phyloP scores from a whole-genome alignment of 306 rosid species.

The Coriaria nepalensis region DNA sequence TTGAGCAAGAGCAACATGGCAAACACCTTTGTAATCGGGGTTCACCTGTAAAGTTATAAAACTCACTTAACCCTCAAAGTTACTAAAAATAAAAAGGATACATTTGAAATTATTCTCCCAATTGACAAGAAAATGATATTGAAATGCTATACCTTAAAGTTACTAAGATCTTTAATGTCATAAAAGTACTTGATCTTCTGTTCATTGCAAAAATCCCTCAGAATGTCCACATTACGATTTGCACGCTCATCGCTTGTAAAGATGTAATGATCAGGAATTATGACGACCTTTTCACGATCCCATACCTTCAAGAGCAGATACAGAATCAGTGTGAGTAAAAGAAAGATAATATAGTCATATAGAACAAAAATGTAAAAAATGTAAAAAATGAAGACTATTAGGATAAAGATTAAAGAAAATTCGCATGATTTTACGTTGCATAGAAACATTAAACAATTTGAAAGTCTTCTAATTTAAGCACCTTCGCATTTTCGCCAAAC shows the following conservation, averaged over 20 bases:
- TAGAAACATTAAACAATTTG: too few species aligned
- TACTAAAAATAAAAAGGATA: constrained; percentile 1
- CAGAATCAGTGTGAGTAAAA: too few species aligned
- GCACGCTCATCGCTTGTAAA: constrained; percentile 90
- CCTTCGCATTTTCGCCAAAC: constrained; percentile 85
- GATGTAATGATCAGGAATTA: constrained; percentile 92
- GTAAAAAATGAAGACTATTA: too few species aligned
- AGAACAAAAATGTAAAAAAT: too few species aligned
- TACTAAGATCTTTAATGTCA: constrained; percentile 80
- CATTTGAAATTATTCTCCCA: neutral
- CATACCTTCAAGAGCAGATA: constrained; percentile 49
- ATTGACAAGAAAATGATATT: neutral
- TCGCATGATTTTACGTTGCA: too few species aligned
- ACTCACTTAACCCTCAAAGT: constrained; percentile 4
- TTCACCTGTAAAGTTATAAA: constrained; percentile 49
- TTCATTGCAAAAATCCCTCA: constrained; percentile 82
- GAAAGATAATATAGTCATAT: too few species aligned
- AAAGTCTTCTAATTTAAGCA: constrained; percentile 4
- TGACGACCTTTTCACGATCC: constrained; percentile 83
- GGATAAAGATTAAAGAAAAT: too few species aligned
- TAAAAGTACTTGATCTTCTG: constrained; percentile 87
- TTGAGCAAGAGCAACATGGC: constrained; percentile 94
- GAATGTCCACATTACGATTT: constrained; percentile 81
- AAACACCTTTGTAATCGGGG: constrained; percentile 96
- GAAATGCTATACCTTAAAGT: constrained; percentile 56